Conservation (phyloP, 352 stramenopile genomes). For the Blastocystis sp. region DNA sequence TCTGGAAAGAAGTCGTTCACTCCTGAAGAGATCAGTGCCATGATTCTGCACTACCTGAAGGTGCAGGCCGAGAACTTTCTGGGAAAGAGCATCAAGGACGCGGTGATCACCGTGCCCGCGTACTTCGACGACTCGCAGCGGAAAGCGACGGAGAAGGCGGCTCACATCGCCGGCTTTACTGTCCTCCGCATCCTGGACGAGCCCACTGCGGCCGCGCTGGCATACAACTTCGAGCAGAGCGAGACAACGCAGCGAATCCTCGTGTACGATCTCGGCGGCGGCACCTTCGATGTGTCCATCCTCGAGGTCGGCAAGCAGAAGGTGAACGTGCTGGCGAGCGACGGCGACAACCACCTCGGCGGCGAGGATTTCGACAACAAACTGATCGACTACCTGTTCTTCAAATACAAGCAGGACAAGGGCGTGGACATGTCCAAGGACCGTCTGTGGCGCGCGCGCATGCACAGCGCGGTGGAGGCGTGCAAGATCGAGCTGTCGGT, state of each 20-base stretch:
- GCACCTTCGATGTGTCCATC: constrained; percentile 91
- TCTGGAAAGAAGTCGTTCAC: constrained; percentile 25
- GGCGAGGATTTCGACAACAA: constrained; percentile 98
- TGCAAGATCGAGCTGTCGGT: not conserved
- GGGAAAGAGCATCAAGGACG: constrained; percentile 30
- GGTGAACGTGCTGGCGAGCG: constrained; percentile 96
- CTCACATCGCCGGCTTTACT: constrained; percentile 93
- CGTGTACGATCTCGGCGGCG: constrained; percentile 77
- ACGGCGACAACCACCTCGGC: constrained; percentile 97
- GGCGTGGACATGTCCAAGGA: not conserved
- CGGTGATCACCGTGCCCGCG: constrained; percentile 18
- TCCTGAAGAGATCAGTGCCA: constrained; percentile 52
- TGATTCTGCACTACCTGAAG: constrained; percentile 36
- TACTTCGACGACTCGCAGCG: constrained; percentile 97
- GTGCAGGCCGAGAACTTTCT: constrained; percentile 29
- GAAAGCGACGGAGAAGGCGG: constrained; percentile 98
- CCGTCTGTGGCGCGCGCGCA: not conserved
- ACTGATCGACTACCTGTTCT: constrained; percentile 78
- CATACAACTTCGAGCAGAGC: constrained; percentile 71
- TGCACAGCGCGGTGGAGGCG: not conserved
- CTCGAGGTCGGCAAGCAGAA: constrained; percentile 96
- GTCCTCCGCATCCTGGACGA: constrained; percentile 90
- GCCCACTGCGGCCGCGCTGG: constrained; percentile 72
- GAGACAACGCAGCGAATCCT: constrained; percentile 72
- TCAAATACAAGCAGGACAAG: not conserved